Percentiles rank a stretch among this genome's conserved stretches.
Conservation (phyloP, 164 flowering plant species). For the Tetrastigma voinierianum region DNA sequence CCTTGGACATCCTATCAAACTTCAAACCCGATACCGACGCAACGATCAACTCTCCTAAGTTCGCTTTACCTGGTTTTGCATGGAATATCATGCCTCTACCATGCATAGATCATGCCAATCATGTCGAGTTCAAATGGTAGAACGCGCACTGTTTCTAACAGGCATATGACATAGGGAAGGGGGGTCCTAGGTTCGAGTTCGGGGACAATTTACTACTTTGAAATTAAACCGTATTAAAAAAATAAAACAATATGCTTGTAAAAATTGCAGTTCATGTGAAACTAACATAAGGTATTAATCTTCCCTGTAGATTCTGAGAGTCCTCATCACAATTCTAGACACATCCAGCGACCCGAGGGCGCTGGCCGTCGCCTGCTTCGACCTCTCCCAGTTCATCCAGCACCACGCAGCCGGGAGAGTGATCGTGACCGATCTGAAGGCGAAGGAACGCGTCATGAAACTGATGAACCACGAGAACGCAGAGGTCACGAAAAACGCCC, state of each 20-base stretch:
- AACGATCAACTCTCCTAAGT: too few relatives aligned
- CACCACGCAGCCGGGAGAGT: constrained; percentile 82
- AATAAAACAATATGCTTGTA: neutral
- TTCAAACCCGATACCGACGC: too few relatives aligned
- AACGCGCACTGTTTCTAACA: too few relatives aligned
- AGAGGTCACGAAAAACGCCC: constrained; percentile 87
- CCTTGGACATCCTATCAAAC: too few relatives aligned
- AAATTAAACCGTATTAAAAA: too few relatives aligned
- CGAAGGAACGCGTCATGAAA: constrained; percentile 92
- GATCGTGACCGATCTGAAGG: constrained; percentile 80
- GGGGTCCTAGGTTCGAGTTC: too few relatives aligned
- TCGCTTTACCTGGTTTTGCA: too few relatives aligned
- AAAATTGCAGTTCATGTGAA: neutral
- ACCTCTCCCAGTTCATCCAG: constrained; percentile 92
- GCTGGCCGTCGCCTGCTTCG: constrained; percentile 91
- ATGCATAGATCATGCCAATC: too few relatives aligned
- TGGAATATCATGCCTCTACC: too few relatives aligned
- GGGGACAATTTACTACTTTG: too few relatives aligned
- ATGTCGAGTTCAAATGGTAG: too few relatives aligned
- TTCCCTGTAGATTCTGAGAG: constrained; percentile 68
- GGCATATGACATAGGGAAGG: too few relatives aligned
- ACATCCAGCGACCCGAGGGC: constrained; percentile 82
- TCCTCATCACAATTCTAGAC: constrained; percentile 89
- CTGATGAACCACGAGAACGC: constrained; percentile 87
- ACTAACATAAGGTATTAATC: neutral